Base-by-base conservation (phyloP, 2,329 filamentous ascomycete species). In the Plectosphaerella sp. region DNA sequence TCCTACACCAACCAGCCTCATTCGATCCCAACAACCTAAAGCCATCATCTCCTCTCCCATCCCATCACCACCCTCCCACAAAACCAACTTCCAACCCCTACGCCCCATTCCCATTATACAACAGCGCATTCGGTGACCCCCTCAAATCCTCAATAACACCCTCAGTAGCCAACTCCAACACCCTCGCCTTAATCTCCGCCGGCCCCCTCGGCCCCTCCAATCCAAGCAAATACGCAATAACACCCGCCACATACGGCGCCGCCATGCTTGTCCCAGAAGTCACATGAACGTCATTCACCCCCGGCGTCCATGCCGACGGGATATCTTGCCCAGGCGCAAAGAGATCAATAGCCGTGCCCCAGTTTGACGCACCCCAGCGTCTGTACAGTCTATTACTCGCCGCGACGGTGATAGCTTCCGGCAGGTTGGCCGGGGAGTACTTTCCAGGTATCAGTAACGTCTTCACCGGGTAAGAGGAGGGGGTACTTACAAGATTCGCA, bases 381-480 rank as follows among this genome's bases (percentile, higher is more conserved):
- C 58, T 60, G 55, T 76, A 72, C 20, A 60, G 42, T 3, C 53
- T 57, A 51, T 73, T 69, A 37, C 73, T 71, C 47, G 78, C 75
- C 4, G 75, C 79, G n/a, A 82, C 78, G 0, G 78, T 81, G 57
- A 79, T 67, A 45, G 76, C 78, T 20, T 65, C 64, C 7, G 72
- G 59, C 9, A 72, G 71, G 0, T 73, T 75, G 1, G 76, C 77
- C 0, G 78, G 78, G 0, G 77, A 81, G 41, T 61, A 67, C 55
- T 66, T 63, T 5, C 61, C 41, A 18, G 58, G 22, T 22, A 22
- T 33, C 28, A 33, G 28, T 7, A 10, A 57, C 8, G 36, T 39
- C 37, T 16, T 49, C 15, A 18, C 8, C 12, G 22, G 5, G 22
- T 3, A 22, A 9, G 36, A 24, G 10, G 36, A 18, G 9, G 36